phyloP scores from a whole-genome alignment of 2,329 filamentous ascomycete species.

The Aspergillus hortae region DNA sequence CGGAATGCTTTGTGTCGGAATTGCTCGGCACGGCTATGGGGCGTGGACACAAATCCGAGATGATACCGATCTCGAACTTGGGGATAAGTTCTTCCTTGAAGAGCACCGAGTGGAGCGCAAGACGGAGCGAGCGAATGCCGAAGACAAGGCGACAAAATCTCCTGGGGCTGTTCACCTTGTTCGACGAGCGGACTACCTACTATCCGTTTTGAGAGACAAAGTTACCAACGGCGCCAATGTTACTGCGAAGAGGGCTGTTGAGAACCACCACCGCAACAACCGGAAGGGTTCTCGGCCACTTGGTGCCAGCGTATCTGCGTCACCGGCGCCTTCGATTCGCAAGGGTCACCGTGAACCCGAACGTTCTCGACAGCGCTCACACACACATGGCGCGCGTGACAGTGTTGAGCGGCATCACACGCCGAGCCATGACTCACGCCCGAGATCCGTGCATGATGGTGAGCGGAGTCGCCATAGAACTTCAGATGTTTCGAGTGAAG shows the following conservation, averaged over 20 bases:
- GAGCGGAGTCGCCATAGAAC: slow-evolving; percentile 31
- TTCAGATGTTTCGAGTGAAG: slow-evolving; percentile 33
- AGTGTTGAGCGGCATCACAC: slow-evolving; percentile 42
- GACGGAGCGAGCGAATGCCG: slow-evolving; percentile 72
- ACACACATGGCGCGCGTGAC: slow-evolving; percentile 40
- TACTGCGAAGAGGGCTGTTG: slow-evolving; percentile 72
- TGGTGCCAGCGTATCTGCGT: slow-evolving; percentile 41
- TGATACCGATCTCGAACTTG: slow-evolving; percentile 78
- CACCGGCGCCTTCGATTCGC: slow-evolving; percentile 43
- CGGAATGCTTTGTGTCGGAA: slow-evolving; percentile 93
- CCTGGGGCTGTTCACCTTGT: slow-evolving; percentile 97
- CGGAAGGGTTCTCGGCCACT: slow-evolving; percentile 59
- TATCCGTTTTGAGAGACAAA: slow-evolving; percentile 92
- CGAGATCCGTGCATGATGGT: slow-evolving; percentile 30
- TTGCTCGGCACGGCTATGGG: slow-evolving; percentile 89
- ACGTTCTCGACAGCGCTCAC: slow-evolving; percentile 38
- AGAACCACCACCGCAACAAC: slow-evolving; percentile 93
- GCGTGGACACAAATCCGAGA: slow-evolving; percentile 94
- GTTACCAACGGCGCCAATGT: slow-evolving; percentile 61
- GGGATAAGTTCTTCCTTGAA: slow-evolving; percentile 91
- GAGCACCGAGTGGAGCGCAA: slow-evolving; percentile 99
- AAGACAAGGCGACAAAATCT: slow-evolving; percentile 61
- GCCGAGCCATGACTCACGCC: slow-evolving; percentile 38
- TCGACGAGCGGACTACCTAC: slow-evolving; percentile 86
- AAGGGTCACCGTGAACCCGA: slow-evolving; percentile 43